phyloP scores from a whole-genome alignment of 495 filamentous ascomycete species.

The Aspergillus biplanus region DNA sequence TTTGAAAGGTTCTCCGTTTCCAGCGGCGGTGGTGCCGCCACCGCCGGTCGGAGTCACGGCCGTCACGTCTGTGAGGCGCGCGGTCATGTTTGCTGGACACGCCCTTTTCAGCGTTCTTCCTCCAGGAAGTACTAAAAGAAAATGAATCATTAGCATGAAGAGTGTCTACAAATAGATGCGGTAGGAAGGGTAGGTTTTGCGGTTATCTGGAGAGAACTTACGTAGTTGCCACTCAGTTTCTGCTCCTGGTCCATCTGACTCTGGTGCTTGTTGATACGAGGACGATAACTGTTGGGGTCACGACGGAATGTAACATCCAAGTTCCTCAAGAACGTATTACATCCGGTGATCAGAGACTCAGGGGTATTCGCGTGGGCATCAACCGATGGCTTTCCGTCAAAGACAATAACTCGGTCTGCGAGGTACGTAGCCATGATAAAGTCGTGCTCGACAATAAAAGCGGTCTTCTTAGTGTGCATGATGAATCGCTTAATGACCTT shows the following conservation, averaged over 20 bases:
- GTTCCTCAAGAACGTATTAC: slow-evolving; percentile 94
- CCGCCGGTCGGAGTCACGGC: slow-evolving; percentile 45
- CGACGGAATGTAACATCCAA: slow-evolving; percentile 97
- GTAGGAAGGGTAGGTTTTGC: neutral
- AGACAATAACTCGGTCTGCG: slow-evolving; percentile 97
- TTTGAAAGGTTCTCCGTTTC: slow-evolving; percentile 38
- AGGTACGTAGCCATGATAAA: slow-evolving; percentile 99
- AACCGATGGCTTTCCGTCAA: slow-evolving; percentile 89
- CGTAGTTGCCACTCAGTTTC: slow-evolving; percentile 90
- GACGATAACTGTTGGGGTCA: slow-evolving; percentile 92
- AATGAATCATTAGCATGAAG: slow-evolving; percentile 8
- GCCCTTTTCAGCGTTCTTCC: slow-evolving; percentile 79
- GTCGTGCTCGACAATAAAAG: slow-evolving; percentile 99
- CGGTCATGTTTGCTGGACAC: slow-evolving; percentile 51
- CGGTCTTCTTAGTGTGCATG: slow-evolving; percentile 99
- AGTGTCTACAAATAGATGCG: neutral
- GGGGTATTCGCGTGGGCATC: slow-evolving; percentile 86
- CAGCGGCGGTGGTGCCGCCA: slow-evolving; percentile 38
- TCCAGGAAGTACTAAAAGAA: slow-evolving; percentile 78
- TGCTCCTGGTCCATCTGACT: slow-evolving; percentile 97
- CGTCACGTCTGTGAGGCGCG: slow-evolving; percentile 45
- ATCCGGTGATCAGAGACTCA: slow-evolving; percentile 90
- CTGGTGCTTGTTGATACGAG: slow-evolving; percentile 96
- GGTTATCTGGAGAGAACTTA: slow-evolving; percentile 51
- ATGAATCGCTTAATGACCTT: slow-evolving; percentile 99